Evolutionary conservation across 495 filamentous ascomycete genomes (phyloP).

Genomic region (Daldinia decipiens): DNA sequence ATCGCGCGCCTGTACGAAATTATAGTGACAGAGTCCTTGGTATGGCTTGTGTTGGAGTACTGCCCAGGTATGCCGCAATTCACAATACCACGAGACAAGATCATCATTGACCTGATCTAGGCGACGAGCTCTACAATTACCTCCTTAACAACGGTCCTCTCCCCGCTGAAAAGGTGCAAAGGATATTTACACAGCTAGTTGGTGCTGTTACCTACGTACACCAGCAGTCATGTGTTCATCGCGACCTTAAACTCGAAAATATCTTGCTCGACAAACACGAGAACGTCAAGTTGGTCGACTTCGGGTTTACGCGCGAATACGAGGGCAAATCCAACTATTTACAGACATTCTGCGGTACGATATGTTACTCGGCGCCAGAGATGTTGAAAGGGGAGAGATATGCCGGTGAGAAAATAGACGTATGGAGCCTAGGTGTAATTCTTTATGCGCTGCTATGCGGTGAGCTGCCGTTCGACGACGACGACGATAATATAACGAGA

Average conservation of each 20-base stretch:
- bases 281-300: constrained; percentile 98
- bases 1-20: constrained; percentile 98
- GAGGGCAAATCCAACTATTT: constrained; percentile 94
- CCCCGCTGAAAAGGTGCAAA: constrained; percentile 88
- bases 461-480: constrained; percentile 96
- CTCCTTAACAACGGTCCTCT: constrained; percentile 86
- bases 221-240: constrained; percentile 93
- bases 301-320: constrained; percentile 97
- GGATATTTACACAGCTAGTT: constrained; percentile 94
- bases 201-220: constrained; percentile 97
- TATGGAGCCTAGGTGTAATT: constrained; percentile 98
- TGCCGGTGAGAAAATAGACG: constrained; percentile 95
- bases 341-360: constrained; percentile 96
- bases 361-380: constrained; percentile 97
- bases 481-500: constrained; percentile 87
- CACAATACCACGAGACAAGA: constrained; percentile 1
- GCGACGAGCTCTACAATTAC: constrained; percentile 97
- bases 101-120: constrained; percentile 58
- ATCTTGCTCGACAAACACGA: constrained; percentile 96
- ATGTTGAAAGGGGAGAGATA: constrained; percentile 99
- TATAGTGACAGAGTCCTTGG: constrained; percentile 91
- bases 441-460: constrained; percentile 91
- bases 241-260: constrained; percentile 96
- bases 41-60: constrained; percentile 97
- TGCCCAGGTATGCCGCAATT: constrained; percentile 77